phyloP scores from a whole-genome alignment of 768 basidiomycete species.

The Boletus pseudo-olivaceus region DNA sequence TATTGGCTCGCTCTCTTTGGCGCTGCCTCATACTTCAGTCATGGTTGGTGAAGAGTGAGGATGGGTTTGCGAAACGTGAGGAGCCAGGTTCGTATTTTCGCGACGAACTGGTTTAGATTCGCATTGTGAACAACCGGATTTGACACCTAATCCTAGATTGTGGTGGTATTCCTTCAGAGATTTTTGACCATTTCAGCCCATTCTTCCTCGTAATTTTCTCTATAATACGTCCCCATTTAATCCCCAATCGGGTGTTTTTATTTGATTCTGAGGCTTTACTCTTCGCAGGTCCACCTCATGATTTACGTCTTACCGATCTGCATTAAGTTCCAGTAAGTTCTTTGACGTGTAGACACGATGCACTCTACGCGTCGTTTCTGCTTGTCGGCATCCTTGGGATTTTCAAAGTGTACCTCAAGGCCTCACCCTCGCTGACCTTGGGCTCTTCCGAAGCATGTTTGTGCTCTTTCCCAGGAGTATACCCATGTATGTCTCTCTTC shows the following conservation, averaged over 20 bases:
- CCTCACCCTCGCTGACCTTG: constrained; percentile 85
- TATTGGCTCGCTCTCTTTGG: constrained; percentile 46
- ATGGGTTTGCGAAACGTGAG: constrained; percentile 83
- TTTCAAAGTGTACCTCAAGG: constrained; percentile 96
- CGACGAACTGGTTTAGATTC: not conserved
- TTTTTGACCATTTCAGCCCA: constrained; percentile 96
- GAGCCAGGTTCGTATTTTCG: constrained; percentile 56
- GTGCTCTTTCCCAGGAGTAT: constrained; percentile 80
- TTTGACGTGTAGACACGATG: constrained; percentile 60
- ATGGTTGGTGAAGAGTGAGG: too few species aligned
- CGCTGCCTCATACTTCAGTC: constrained; percentile 51
- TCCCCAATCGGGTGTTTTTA: not conserved
- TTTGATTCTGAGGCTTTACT: not conserved
- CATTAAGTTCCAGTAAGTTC: constrained; percentile 77
- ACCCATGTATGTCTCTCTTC: constrained; percentile 58
- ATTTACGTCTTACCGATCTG: constrained; percentile 84
- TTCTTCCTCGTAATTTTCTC: constrained; percentile 96
- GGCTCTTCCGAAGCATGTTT: constrained; percentile 80
- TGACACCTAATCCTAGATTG: constrained; percentile 90
- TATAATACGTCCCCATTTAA: constrained; percentile 45
- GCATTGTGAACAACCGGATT: constrained; percentile 47
- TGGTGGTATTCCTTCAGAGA: constrained; percentile 99
- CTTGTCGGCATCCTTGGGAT: constrained; percentile 73
- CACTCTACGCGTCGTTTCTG: constrained; percentile 74
- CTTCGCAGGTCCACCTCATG: constrained; percentile 66